Base-by-base conservation (phyloP, 1,139 yeast species). In the Lipomyces yarrowii region DNA sequence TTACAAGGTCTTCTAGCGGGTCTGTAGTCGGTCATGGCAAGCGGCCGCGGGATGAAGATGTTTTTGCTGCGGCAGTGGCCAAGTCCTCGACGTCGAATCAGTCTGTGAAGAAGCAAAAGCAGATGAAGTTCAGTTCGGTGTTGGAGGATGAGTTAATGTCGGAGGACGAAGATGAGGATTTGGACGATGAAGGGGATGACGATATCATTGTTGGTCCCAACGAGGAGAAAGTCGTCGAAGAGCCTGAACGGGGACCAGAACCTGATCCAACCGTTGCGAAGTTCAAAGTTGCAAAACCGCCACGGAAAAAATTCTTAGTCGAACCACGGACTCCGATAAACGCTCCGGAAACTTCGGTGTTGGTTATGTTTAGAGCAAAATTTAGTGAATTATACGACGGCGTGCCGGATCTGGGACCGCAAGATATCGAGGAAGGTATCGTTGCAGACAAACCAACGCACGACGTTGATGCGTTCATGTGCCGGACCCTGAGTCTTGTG, bases 371-470 rank as follows among this genome's bases (percentile, higher is more conserved):
- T 63, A 74, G 75, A 23, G 71, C 75, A 3, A 73, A 74, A 37
- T 80, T 80, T 67, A 65, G 74, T 32, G 72, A 73, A 6, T 68
- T 76, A 18, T 79, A 78, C 64, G 71, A 69, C 8, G 81, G 77
- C 23, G 71, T 77, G 18, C 72, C 74, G 8, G 71, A 79, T 53
- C 33, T 72, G 18, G 78, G 79, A 1, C 82, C 82, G 13, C 81
- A 78, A 67, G 82, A 80, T 59, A 65, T 80, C 35, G 82, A 80
- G 65, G 73, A 71, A 39, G 82, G 81, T 8, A 65, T 79, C 7
- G 67, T 70, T 18, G 62, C 70, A 3, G 73, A 69, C 4, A 71
- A 70, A 8, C 71, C 79, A n/a, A 68, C 74, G 1, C 67, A 70
- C 11, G 72, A 68, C 6, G 75, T 79, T 8, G 80, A 78, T 64